Conservation (phyloP, 1,284 basidiomycete species). For the Ceratobasidium theobromae region DNA sequence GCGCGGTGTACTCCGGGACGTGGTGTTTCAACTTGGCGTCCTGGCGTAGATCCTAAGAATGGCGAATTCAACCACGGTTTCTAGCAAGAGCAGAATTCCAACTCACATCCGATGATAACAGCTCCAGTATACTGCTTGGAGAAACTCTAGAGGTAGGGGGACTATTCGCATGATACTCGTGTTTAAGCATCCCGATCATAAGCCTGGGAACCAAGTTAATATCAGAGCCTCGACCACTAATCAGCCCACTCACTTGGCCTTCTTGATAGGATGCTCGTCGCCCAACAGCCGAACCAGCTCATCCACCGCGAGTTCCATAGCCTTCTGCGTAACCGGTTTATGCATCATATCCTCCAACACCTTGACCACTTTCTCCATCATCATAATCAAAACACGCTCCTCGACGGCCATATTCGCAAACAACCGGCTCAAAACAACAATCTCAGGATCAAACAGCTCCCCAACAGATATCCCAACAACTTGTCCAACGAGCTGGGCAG, state of each 20-base stretch:
- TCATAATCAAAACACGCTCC: conserved; percentile 35
- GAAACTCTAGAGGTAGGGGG: neutral
- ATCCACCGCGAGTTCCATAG: conserved; percentile 9
- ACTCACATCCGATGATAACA: conserved; percentile 21
- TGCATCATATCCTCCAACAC: conserved; percentile 38
- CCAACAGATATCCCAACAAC: conserved; percentile 39
- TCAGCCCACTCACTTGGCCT: conserved; percentile 34
- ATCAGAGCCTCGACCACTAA: neutral
- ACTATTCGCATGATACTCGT: conserved; percentile 9
- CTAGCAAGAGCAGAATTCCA: neutral
- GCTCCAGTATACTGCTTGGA: conserved; percentile 8
- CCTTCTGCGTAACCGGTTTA: conserved; percentile 15
- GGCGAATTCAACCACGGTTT: neutral
- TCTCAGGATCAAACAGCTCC: conserved; percentile 34
- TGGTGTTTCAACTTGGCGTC: conserved; percentile 35
- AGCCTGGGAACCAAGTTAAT: conserved; percentile 1
- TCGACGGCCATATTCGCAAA: conserved; percentile 38
- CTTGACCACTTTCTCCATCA: conserved; percentile 38
- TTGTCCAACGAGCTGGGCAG: conserved; percentile 34
- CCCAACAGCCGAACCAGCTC: conserved; percentile 14
- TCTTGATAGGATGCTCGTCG: conserved; percentile 38
- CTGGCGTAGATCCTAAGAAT: conserved; percentile 26
- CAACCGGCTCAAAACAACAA: neutral
- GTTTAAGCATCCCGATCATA: conserved; percentile 33
- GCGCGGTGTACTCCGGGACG: conserved; percentile 37